Evolutionary conservation across 1,284 basidiomycete genomes (phyloP).

Genomic region (Apiotrichum domesticum): DNA sequence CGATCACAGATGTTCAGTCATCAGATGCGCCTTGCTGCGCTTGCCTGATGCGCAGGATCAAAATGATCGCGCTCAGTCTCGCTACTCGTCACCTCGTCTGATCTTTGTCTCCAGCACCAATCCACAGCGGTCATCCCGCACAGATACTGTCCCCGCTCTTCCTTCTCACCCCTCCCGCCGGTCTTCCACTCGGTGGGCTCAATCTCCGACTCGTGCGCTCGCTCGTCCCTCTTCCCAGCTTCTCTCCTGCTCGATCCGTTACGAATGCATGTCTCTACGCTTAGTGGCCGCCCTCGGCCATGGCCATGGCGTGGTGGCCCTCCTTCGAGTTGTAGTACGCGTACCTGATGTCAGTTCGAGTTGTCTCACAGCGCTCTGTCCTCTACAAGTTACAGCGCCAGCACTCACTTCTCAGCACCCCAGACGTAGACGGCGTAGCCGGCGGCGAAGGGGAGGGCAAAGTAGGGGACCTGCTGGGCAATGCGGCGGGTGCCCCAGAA

Average conservation of each 20-base stretch:
- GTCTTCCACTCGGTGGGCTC: no score
- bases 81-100: no score
- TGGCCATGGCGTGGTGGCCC: constrained; percentile 40
- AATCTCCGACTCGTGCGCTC: no score
- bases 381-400: neutral
- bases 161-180: no score
- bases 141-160: no score
- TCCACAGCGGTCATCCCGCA: no score
- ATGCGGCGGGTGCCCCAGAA: constrained; percentile 83
- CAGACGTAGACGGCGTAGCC: constrained; percentile 79
- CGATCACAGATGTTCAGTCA: no score
- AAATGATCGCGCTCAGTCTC: no score
- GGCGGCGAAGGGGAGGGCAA: constrained; percentile 65
- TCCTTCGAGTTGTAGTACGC: constrained; percentile 47
- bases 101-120: no score
- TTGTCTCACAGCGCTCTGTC: neutral
- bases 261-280: constrained; percentile 10
- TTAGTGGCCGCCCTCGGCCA: constrained; percentile 29
- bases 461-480: constrained; percentile 69
- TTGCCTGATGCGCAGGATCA: no score
- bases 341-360: constrained; percentile 26
- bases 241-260: neutral
- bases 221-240: no score
- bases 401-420: constrained; percentile 58
- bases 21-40: no score